These are phyloP conservation scores for Exidia glandulosa DNA, from an alignment of 768 basidiomycete species.

Conservation along the genomic window DNA sequence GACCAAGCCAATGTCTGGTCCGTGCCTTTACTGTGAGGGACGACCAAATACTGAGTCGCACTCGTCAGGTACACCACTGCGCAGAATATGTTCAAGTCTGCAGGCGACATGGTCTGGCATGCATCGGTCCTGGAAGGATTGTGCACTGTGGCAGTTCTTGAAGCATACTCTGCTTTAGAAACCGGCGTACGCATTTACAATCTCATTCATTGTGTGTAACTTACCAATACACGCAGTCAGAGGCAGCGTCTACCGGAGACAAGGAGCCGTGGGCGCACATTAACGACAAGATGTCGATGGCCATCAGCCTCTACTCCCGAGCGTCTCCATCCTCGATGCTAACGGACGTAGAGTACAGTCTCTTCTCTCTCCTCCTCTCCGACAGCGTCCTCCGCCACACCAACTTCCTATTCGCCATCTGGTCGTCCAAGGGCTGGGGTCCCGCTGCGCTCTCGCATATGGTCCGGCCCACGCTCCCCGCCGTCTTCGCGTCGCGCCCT, in stretches of 20 bases:
- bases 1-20: constrained; percentile 78
- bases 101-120: constrained; percentile 79
- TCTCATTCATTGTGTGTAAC: constrained; percentile 7
- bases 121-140: constrained; percentile 81
- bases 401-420: constrained; percentile 62
- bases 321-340: constrained; percentile 30
- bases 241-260: constrained; percentile 30
- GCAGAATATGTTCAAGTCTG: constrained; percentile 51
- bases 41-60: not conserved
- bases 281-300: constrained; percentile 64
- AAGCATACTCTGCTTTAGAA: constrained; percentile 72
- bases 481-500: constrained; percentile 46
- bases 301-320: constrained; percentile 47
- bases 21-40: constrained; percentile 11
- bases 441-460: constrained; percentile 64
- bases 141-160: constrained; percentile 66
- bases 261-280: constrained; percentile 72
- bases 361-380: constrained; percentile 57
- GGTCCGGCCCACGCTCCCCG: constrained; percentile 52
- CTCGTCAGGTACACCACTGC: not conserved
- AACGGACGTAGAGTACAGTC: constrained; percentile 43
- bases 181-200: constrained; percentile 46
- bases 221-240: constrained; percentile 33
- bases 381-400: constrained; percentile 60
- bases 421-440: constrained; percentile 86